Conservation (phyloP, 495 filamentous ascomycete genomes). For the Xylaria longipes region DNA sequence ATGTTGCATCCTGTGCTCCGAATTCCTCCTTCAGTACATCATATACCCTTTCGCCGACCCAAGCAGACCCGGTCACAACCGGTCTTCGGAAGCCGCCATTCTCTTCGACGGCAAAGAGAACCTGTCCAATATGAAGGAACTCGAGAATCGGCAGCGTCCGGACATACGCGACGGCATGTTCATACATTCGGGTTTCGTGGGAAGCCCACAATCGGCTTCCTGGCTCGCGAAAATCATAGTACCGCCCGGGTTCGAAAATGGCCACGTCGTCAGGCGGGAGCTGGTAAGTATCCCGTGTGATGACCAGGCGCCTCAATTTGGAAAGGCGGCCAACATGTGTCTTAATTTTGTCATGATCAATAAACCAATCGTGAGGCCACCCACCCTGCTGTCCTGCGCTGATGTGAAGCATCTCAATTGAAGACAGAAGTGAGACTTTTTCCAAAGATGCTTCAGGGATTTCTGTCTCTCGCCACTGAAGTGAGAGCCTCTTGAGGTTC, state of each 20-base stretch:
- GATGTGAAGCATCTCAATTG: background rate
- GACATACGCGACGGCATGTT: constrained; percentile 9
- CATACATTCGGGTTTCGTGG: constrained; percentile 15
- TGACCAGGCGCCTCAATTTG: constrained; percentile 14
- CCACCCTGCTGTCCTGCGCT: background rate
- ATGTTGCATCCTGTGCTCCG: background rate
- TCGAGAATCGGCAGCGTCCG: constrained; percentile 6
- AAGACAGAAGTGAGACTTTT: background rate
- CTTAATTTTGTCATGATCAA: constrained; percentile 11
- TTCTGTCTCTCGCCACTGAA: background rate
- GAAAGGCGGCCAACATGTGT: background rate
- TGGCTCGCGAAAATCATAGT: background rate
- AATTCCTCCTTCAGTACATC: background rate
- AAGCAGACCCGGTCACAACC: constrained; percentile 11
- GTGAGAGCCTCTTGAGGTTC: constrained; percentile 1
- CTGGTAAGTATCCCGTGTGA: background rate
- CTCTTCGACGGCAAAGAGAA: constrained; percentile 15
- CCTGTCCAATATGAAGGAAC: constrained; percentile 14
- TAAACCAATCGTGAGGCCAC: constrained; percentile 4
- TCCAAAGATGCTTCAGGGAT: background rate
- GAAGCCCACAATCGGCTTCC: background rate
- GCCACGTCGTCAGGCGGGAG: background rate
- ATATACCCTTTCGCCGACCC: constrained; percentile 6
- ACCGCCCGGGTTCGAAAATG: background rate
- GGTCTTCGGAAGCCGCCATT: background rate